Evolutionary conservation across 208 protist genomes (phyloP).

Genomic region (Trypanosoma platydactyli): DNA sequence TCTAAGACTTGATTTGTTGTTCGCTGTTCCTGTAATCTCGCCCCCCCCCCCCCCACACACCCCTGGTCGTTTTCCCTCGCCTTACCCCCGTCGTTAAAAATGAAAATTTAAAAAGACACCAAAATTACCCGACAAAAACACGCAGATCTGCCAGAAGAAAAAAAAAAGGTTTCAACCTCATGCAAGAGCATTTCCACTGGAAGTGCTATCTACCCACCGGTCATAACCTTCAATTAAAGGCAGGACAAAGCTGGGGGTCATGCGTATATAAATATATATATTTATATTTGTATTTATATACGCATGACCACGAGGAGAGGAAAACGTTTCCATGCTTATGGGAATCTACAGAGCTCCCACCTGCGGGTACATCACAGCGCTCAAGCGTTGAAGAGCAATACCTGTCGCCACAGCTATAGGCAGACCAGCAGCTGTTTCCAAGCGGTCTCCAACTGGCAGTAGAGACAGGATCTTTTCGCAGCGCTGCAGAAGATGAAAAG

Average conservation of each 20-base stretch:
- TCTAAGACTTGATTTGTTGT: background rate
- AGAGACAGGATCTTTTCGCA: conserved; percentile 63
- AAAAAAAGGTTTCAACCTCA: conserved; percentile 8
- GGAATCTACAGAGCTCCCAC: conserved; percentile 36
- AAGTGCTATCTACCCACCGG: too few species aligned
- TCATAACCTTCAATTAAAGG: too few species aligned
- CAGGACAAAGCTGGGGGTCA: too few species aligned
- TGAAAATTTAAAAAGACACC: background rate
- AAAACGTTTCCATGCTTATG: background rate
- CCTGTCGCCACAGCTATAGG: conserved; percentile 76
- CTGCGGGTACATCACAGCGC: conserved; percentile 63
- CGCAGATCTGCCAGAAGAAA: conserved; percentile 9
- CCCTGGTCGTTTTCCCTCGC: too few species aligned
- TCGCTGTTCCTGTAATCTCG: background rate
- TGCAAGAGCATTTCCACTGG: too few species aligned
- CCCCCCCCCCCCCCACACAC: background rate
- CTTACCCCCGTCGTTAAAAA: background rate
- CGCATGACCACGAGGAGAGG: background rate
- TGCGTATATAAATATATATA: too few species aligned
- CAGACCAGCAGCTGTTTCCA: conserved; percentile 37
- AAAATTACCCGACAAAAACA: background rate
- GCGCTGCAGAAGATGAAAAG: conserved; percentile 49
- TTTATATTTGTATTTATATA: conserved; percentile 6
- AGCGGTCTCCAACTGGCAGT: conserved; percentile 25
- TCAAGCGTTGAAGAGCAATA: conserved; percentile 84